These are phyloP conservation scores for Adansonia digitata DNA, from an alignment of 345 rosid species.

Conservation along the genomic window DNA sequence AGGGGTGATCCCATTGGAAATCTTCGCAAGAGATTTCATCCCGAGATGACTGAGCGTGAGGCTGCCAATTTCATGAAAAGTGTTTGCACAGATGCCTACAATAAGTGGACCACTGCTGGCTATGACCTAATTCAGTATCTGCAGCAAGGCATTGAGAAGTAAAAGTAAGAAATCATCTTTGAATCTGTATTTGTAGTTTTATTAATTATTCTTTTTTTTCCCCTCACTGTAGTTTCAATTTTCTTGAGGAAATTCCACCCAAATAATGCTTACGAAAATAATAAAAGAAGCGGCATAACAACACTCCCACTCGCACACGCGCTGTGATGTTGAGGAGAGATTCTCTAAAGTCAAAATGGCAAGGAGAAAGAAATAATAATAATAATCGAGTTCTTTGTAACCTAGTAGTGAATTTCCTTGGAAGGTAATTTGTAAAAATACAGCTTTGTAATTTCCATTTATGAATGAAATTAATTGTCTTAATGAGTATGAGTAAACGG, in stretches of 20 bases:
- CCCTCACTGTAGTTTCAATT: slow-evolving; percentile 6
- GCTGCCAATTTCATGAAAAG: slow-evolving; percentile 90
- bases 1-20: slow-evolving; percentile 94
- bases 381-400: slow-evolving; percentile 14
- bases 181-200: slow-evolving; percentile 28
- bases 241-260: slow-evolving; percentile 18
- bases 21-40: slow-evolving; percentile 94
- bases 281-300: background rate
- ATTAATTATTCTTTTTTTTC: background rate
- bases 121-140: slow-evolving; percentile 93
- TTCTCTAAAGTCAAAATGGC: background rate
- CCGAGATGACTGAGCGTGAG: slow-evolving; percentile 95
- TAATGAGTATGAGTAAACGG: background rate
- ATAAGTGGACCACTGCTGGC: slow-evolving; percentile 93
- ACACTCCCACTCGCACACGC: background rate
- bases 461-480: slow-evolving; percentile 4
- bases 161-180: background rate
- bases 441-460: slow-evolving; percentile 5
- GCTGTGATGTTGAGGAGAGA: background rate
- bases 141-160: slow-evolving; percentile 98
- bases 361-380: too few relatives aligned
- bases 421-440: slow-evolving; percentile 22
- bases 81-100: slow-evolving; percentile 88
- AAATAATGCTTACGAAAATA: slow-evolving; percentile 10
- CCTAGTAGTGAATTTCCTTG: slow-evolving; percentile 17